Conservation (phyloP, 768 basidiomycete species). For the Cystobasidium onofrii region DNA sequence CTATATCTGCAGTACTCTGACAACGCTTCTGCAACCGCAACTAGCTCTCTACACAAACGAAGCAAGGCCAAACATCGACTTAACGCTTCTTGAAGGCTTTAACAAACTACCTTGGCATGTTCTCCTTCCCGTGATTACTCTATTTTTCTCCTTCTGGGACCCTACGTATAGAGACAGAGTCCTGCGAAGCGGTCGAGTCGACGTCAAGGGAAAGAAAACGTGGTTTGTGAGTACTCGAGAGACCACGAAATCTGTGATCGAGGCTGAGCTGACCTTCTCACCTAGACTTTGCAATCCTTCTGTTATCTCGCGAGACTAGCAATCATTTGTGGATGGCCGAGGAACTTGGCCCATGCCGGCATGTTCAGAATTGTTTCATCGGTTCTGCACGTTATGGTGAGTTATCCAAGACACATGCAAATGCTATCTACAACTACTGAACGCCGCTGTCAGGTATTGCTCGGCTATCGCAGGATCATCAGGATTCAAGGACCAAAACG, state of each 20-base stretch:
- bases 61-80: background rate
- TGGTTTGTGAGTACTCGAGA: constrained; percentile 17
- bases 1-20: background rate
- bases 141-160: constrained; percentile 26
- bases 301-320: background rate
- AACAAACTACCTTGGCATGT: background rate
- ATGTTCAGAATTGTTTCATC: no score
- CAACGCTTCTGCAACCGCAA: background rate
- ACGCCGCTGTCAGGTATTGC: background rate
- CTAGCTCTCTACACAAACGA: background rate
- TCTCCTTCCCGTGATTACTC: background rate
- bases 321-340: background rate
- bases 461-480: background rate
- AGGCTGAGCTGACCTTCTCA: background rate
- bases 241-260: background rate
- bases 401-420: no score
- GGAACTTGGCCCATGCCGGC: no score
- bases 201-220: background rate
- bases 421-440: no score
- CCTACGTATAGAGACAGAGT: constrained; percentile 3
- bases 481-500: background rate
- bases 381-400: background rate
- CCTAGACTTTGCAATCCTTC: background rate
- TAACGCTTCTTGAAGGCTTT: background rate
- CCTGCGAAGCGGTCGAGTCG: background rate